Conservation (phyloP, 257 asterid genomes). For the Nicotiana benthamiana region DNA sequence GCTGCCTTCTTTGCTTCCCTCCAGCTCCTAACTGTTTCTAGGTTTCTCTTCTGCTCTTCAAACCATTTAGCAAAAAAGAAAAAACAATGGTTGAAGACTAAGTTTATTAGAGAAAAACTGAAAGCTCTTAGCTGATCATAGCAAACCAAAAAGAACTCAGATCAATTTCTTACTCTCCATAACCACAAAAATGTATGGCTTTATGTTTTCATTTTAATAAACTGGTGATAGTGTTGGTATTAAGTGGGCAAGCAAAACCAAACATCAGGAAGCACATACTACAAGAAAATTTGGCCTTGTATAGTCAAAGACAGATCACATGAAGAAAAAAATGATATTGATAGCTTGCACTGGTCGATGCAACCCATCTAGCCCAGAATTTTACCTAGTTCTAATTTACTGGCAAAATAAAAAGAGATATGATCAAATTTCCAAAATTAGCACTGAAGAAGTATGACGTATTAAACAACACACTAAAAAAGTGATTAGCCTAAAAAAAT, state of each 20-base stretch:
- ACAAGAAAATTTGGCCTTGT: neutral
- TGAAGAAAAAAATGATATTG: too few relatives aligned
- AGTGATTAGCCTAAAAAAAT: neutral
- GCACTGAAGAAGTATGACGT: too few relatives aligned
- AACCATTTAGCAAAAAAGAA: neutral
- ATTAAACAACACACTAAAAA: neutral
- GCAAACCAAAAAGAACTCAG: neutral
- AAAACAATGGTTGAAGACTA: neutral
- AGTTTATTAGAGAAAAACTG: neutral
- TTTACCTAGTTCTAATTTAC: neutral
- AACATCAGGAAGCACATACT: neutral
- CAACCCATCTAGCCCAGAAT: neutral
- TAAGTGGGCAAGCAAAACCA: neutral
- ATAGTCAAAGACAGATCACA: too few relatives aligned
- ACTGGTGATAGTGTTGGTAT: neutral
- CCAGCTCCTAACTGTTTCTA: neutral
- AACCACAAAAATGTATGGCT: neutral
- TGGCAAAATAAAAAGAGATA: neutral
- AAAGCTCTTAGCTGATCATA: neutral
- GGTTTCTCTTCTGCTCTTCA: neutral
- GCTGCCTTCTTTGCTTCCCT: neutral
- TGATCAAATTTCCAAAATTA: neutral
- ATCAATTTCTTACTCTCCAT: neutral
- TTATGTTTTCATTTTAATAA: too few relatives aligned
- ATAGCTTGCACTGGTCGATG: neutral